These are phyloP conservation scores for Yarrowia sp. DNA, from an alignment of 805 yeast species.

Conservation along the genomic window DNA sequence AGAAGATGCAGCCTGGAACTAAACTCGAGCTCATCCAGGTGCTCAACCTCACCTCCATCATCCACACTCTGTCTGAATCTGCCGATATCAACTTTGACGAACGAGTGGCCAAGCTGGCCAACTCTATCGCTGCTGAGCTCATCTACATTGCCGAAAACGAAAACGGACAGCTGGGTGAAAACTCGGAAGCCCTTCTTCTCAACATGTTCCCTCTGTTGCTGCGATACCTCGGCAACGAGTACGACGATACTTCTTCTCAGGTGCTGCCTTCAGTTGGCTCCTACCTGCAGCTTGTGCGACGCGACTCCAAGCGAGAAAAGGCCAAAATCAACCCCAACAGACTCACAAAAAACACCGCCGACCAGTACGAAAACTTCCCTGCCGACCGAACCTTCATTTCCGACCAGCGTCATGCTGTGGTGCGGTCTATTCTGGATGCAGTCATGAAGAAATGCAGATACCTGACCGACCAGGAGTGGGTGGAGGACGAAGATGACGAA, in stretches of 20 bases:
- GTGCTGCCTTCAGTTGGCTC: conserved; percentile 78
- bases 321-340: conserved; percentile 43
- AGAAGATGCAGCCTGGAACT: conserved; percentile 73
- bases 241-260: conserved; percentile 83
- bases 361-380: conserved; percentile 35
- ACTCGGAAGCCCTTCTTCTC: conserved; percentile 47
- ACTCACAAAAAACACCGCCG: conserved; percentile 37
- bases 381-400: conserved; percentile 37
- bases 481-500: conserved; percentile 65
- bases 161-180: conserved; percentile 26
- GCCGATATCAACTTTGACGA: conserved; percentile 69
- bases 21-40: conserved; percentile 68
- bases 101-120: conserved; percentile 67
- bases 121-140: conserved; percentile 73
- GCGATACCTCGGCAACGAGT: conserved; percentile 71
- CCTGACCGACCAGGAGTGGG: conserved; percentile 70
- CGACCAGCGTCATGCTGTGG: conserved; percentile 48
- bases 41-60: conserved; percentile 61
- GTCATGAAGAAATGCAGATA: conserved; percentile 75
- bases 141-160: conserved; percentile 60
- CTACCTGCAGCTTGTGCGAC: conserved; percentile 63
- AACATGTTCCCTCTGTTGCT: conserved; percentile 71
- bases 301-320: conserved; percentile 49
- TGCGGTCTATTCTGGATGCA: conserved; percentile 63
- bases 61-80: conserved; percentile 42